Evolutionary conservation across 2,329 filamentous ascomycete genomes (phyloP).

Genomic region (Phialophora verrucosa): DNA sequence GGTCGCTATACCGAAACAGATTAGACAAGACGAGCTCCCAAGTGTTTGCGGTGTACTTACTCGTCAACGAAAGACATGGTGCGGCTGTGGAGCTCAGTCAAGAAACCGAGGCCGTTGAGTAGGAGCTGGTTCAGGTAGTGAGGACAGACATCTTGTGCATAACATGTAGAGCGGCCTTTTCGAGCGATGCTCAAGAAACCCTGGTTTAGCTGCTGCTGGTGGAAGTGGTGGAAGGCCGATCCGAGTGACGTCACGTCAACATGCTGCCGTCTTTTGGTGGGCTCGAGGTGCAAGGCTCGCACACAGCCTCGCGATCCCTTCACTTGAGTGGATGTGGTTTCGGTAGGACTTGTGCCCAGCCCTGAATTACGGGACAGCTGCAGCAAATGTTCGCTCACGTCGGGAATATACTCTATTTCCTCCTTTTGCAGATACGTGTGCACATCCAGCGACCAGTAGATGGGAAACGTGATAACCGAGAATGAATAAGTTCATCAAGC

Average conservation of each 20-base stretch:
- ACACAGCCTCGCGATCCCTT: not conserved
- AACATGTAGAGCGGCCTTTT: not conserved
- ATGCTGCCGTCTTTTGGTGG: constrained; percentile 2
- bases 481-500: constrained; percentile 1
- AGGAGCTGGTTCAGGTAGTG: not conserved
- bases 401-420: not conserved
- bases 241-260: constrained; percentile 5
- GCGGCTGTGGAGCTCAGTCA: not conserved
- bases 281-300: not conserved
- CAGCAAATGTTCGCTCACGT: not conserved
- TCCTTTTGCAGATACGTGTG: not conserved
- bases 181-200: not conserved
- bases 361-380: not conserved
- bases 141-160: not conserved
- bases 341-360: not conserved
- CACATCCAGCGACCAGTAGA: not conserved
- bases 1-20: constrained; percentile 51
- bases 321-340: too few species aligned
- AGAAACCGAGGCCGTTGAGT: not conserved
- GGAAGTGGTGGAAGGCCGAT: not conserved
- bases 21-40: constrained; percentile 13
- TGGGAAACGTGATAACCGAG: not conserved
- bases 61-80: constrained; percentile 35
- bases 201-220: not conserved
- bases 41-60: constrained; percentile 1